Evolutionary conservation across 257 asterid genomes (phyloP).

Genomic region (Przewalskia tangutica): DNA sequence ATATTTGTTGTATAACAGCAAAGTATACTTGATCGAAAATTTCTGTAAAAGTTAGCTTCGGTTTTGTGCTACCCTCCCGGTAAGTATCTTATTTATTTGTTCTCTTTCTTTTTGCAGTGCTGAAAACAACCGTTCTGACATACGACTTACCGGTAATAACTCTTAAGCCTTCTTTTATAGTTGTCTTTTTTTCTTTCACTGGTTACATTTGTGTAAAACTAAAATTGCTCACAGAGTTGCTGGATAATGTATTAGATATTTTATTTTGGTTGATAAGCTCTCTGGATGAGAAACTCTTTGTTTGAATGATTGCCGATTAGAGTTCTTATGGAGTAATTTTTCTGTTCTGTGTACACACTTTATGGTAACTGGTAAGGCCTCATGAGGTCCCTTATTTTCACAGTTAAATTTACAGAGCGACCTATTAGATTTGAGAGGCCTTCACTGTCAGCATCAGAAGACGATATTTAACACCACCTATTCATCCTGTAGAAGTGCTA

Average conservation of each 20-base stretch:
- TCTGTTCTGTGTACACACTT: not conserved
- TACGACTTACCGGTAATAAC: conserved; percentile 70
- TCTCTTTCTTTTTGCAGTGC: conserved; percentile 40
- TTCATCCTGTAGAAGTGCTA: not conserved
- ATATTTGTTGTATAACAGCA: not conserved
- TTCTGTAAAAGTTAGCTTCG: not conserved
- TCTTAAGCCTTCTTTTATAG: not conserved
- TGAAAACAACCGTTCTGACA: conserved; percentile 72
- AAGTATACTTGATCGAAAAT: not conserved
- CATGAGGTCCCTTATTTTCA: not conserved
- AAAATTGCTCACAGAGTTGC: not conserved
- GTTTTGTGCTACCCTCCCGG: conserved; percentile 9
- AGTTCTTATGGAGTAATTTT: not conserved
- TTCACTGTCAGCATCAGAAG: not conserved
- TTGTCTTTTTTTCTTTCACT: not conserved
- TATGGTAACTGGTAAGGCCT: not conserved
- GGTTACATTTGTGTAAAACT: not conserved
- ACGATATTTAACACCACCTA: no score
- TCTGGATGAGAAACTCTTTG: not conserved
- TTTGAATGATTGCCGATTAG: not conserved
- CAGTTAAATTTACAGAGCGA: not conserved
- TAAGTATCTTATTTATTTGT: conserved; percentile 7
- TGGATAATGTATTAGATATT: not conserved
- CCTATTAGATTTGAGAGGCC: not conserved
- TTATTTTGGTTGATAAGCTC: not conserved